phyloP scores from a whole-genome alignment of 768 basidiomycete species.

The Boletus subcaerulescens region DNA sequence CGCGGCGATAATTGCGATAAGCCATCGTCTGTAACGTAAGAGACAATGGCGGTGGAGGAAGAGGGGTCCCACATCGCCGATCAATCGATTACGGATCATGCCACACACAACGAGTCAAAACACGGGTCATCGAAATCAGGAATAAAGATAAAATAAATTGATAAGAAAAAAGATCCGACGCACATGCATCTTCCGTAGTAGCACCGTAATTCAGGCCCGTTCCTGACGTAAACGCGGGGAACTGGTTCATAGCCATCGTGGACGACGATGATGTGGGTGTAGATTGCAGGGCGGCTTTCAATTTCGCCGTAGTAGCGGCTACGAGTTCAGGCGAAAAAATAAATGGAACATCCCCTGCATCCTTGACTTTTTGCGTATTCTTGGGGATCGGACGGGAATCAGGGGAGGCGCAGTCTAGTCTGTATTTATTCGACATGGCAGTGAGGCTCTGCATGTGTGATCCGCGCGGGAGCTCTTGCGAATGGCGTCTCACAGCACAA shows the following conservation, averaged over 20 bases:
- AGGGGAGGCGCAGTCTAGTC: constrained; percentile 12
- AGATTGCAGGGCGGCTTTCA: constrained; percentile 26
- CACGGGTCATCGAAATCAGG: not conserved
- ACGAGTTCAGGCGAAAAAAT: constrained; percentile 32
- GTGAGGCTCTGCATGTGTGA: constrained; percentile 19
- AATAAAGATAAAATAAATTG: not conserved
- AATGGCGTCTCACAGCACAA: constrained; percentile 12
- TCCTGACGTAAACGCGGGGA: constrained; percentile 22
- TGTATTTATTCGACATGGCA: constrained; percentile 26
- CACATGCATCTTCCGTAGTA: constrained; percentile 24
- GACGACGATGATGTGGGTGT: constrained; percentile 7
- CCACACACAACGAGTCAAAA: not conserved
- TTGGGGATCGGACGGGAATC: constrained; percentile 13
- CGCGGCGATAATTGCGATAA: constrained; percentile 7
- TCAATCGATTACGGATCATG: constrained; percentile 1
- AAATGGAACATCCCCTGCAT: constrained; percentile 32
- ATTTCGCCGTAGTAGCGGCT: constrained; percentile 28
- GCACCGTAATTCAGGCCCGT: constrained; percentile 11
- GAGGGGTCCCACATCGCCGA: not conserved
- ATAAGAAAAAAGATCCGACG: constrained; percentile 18
- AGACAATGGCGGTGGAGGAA: not conserved
- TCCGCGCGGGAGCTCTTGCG: constrained; percentile 21
- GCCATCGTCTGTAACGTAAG: constrained; percentile 2
- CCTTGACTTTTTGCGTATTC: constrained; percentile 23
- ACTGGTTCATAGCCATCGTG: constrained; percentile 1